Evolutionary conservation across 345 rosid genomes (phyloP).

Genomic region (Eucalyptus melliodora): DNA sequence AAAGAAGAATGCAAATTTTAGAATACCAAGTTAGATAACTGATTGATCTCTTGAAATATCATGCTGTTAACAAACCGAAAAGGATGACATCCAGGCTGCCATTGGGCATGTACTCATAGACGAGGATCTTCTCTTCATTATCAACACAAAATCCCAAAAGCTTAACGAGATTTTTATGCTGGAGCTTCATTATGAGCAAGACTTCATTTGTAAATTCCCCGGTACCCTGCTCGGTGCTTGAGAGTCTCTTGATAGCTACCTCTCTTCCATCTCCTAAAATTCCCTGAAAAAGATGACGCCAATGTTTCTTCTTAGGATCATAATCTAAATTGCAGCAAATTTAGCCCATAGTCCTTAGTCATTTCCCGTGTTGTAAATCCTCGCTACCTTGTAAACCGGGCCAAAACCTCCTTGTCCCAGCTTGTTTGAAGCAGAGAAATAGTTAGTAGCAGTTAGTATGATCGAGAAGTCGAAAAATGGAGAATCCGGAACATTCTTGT

Average conservation of each 20-base stretch:
- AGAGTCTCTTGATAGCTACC: conserved; percentile 30
- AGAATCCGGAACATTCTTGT: background rate
- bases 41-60: too few species aligned
- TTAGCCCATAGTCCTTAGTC: background rate
- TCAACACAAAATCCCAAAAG: too few species aligned
- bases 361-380: background rate
- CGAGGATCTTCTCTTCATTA: too few species aligned
- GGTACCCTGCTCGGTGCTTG: conserved; percentile 15
- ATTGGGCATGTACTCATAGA: too few species aligned
- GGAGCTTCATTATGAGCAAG: conserved; percentile 1
- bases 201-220: conserved; percentile 25
- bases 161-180: too few species aligned
- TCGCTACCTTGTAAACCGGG: conserved; percentile 9
- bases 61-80: too few species aligned
- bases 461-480: conserved; percentile 3
- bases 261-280: conserved; percentile 24
- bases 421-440: conserved; percentile 7
- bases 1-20: too few species aligned
- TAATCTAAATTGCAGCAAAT: background rate
- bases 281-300: conserved; percentile 19
- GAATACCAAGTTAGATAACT: too few species aligned
- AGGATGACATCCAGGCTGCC: too few species aligned
- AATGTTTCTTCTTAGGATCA: background rate
- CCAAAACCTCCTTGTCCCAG: conserved; percentile 15
- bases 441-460: conserved; percentile 20